A percentile compares a stretch with the other conserved stretches of the same genome.
Evolutionary conservation across 208 protist species (phyloP).

Genomic region (Trypanosoma cruzi): DNA sequence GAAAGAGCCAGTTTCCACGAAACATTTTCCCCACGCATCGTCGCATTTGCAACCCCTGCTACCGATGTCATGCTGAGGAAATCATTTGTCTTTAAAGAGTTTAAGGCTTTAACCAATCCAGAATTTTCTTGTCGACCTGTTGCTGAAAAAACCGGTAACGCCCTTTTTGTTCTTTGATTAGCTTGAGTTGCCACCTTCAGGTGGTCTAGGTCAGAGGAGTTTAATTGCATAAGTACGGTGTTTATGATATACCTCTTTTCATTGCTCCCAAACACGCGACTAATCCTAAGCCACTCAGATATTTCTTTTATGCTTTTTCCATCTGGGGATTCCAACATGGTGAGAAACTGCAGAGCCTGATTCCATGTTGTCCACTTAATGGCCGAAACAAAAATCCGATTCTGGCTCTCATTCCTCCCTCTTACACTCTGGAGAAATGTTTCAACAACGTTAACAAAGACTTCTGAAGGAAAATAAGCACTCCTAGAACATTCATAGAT

Average conservation of each 20-base stretch:
- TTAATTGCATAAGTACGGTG: constrained; percentile 6
- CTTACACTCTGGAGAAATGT: constrained; percentile 6
- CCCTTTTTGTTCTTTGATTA: neutral
- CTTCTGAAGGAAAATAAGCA: constrained; percentile 15
- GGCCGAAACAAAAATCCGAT: constrained; percentile 18
- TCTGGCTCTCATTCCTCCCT: constrained; percentile 17
- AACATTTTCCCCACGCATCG: constrained; percentile 22
- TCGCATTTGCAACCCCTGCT: constrained; percentile 22
- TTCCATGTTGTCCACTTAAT: constrained; percentile 28
- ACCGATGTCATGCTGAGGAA: constrained; percentile 9
- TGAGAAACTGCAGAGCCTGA: constrained; percentile 22
- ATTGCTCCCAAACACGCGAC: constrained; percentile 1
- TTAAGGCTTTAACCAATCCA: constrained; percentile 1
- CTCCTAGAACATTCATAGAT: constrained; percentile 27
- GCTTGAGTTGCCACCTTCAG: neutral
- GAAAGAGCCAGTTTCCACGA: constrained; percentile 40
- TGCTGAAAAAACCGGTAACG: neutral
- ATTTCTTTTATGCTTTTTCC: constrained; percentile 13
- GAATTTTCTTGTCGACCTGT: neutral
- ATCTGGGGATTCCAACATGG: constrained; percentile 12
- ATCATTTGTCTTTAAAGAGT: constrained; percentile 4
- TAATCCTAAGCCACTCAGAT: constrained; percentile 15
- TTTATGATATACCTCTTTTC: constrained; percentile 12
- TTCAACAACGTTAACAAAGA: constrained; percentile 6
- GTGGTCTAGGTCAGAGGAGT: neutral